A percentile compares a stretch with the other conserved stretches of the same genome.
Conservation (phyloP, 345 rosid genomes). For the Streptanthus diversifolius region DNA sequence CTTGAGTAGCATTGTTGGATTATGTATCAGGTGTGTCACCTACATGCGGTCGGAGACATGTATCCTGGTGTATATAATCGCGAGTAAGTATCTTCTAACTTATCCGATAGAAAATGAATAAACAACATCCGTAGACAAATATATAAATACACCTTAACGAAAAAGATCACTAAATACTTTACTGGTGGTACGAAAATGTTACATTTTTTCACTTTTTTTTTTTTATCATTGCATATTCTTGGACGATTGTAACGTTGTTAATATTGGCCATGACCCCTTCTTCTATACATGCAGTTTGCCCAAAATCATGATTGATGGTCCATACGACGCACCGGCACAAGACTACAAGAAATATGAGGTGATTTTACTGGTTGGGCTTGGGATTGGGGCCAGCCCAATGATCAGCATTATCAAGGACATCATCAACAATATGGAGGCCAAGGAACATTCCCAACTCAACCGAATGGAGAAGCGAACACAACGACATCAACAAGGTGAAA, state of each 20-base stretch:
- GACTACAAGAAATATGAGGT: conserved; percentile 70
- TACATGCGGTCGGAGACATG: neutral
- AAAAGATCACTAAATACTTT: neutral
- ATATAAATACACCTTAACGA: neutral
- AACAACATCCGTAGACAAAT: neutral
- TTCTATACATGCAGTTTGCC: conserved; percentile 40
- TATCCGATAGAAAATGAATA: neutral
- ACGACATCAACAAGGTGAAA: conserved; percentile 11
- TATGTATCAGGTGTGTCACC: conserved; percentile 12
- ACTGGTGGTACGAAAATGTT: neutral
- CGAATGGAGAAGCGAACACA: conserved; percentile 29
- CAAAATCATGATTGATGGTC: conserved; percentile 62
- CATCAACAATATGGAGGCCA: conserved; percentile 48
- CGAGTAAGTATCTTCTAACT: conserved; percentile 11
- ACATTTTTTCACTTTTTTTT: no score
- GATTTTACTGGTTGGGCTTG: conserved; percentile 60
- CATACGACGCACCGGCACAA: conserved; percentile 86
- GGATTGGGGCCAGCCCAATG: conserved; percentile 83
- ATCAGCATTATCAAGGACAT: conserved; percentile 83
- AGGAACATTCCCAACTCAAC: conserved; percentile 32
- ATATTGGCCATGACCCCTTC: neutral
- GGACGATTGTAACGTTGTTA: neutral
- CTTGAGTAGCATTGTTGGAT: neutral
- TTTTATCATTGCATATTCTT: no score
- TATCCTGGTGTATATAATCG: neutral